Evolutionary conservation across 192 early-diverging fungal genomes (phyloP), one percentile per base, ranked within the genome.

Genomic region (Dissophora globulifera): DNA sequence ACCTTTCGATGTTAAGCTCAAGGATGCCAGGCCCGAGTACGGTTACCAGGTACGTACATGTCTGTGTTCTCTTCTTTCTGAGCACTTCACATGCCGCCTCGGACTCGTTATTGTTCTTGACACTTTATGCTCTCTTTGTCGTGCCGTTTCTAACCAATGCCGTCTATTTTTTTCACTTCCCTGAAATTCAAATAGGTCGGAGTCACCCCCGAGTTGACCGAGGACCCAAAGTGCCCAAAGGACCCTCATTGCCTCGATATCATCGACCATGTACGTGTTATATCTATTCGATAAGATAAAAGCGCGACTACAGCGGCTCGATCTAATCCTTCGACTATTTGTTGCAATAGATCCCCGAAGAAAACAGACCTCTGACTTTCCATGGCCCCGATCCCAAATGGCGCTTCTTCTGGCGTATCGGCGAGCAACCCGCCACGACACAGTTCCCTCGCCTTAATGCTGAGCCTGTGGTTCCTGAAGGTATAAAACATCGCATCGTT

Each of bases 391-490:
- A 92, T 65, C 88, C 88, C 33, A 92, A 92, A 67, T 92, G 91
- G 91, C 82, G 89, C 53, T 91, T 86, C 79, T 90, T 90, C 80
- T 88, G 87, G 84, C 79, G 88, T 20, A 83, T 90, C 25, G 90
- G 88, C 33, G 79, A 83, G 23, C 67, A 62, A 11, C 88, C 90
- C 4, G 43, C 67, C 30, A 52, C 67, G 33, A 89, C 90, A 22
- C 62, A 86, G 53, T 92, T 87, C 79, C 75, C 84, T 13, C 82
- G 67, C 54, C 69, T 92, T 30, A 89, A 92, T 58, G 85, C 91
- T 13, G 80, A 71, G 33, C 85, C 85, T 10, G 91, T 92, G 16
- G 67, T 89, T 32, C 89, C 91, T 0, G 83, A 81, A 58, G 85
- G 85, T 81, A 63, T 38, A 6, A n/a, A n/a, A n/a, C n/a, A n/a